Base-by-base conservation (phyloP, 371 early-diverging fungal genomes). In the Batkoa obscura region DNA sequence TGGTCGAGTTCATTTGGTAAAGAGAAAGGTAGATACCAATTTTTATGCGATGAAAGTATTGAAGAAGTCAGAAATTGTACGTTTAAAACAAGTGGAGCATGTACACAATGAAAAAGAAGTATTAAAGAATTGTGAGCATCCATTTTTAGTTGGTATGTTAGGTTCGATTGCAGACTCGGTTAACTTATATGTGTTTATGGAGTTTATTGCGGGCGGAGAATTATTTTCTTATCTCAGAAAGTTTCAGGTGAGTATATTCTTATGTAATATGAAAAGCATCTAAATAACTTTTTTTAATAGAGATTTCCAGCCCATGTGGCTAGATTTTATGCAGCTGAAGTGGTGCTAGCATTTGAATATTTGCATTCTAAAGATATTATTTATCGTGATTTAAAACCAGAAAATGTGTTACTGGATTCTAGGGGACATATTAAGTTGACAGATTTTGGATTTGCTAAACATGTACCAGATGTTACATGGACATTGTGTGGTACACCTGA, bases 401-500 rank as follows among this genome's bases (percentile, higher is more conserved):
- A 86, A 68, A 97, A 97, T 67, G 66, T 97, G 54, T 64, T 98
- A 43, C 68, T 98, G 50, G 90, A 87, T 62, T 67, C 72, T n/a
- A 74, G 76, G 56, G 99, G 99, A 2, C 92, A 99, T 68, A 88
- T 99, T 64, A 94, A 94, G 71, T 88, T 99, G 55, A 94, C 94
- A 3, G 99, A 99, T 70, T 95, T 99, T 74, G 99, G 99, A 1
- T 98, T 99, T 74, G 94, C 98, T 45, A 98, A 97, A 64, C 70
- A 83, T 60, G 88, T 97, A 0, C 84, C 86, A 5, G 89, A 91
- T 64, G 81, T 84, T 57, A 96, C 95, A 12, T 93, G 93, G 92
- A 96, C 95, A 32, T 75, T 98, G 33, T 98, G 97, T 65, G 99
- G 99, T 15, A 98, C 98, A 31, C 98, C 98, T 6, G 98, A 98